Percentiles rank a stretch among this genome's conserved stretches.
phyloP scores from a whole-genome alignment of 2,329 filamentous ascomycete species.

The Penicillium sp. region DNA sequence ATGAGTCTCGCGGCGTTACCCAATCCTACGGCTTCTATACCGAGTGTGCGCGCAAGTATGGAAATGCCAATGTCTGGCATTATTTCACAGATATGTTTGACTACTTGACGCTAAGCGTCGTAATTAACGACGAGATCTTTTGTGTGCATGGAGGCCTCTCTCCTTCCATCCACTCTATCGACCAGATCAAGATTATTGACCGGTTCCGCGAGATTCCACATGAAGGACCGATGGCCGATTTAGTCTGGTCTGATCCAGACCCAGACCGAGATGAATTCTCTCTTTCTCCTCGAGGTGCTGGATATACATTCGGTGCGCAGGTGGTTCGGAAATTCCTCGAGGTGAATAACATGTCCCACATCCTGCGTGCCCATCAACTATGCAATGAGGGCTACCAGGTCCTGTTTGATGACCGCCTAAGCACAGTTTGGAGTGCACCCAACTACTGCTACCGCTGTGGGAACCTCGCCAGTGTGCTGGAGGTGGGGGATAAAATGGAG shows the following conservation, averaged over 20 bases:
- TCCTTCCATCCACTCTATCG: conserved; percentile 91
- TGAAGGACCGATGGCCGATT: conserved; percentile 98
- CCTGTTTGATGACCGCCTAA: conserved; percentile 87
- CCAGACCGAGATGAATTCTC: conserved; percentile 97
- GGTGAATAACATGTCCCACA: conserved; percentile 97
- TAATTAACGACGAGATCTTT: conserved; percentile 98
- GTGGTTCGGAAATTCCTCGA: conserved; percentile 97
- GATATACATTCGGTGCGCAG: conserved; percentile 95
- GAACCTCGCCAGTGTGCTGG: conserved; percentile 93
- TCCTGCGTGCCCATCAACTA: conserved; percentile 93
- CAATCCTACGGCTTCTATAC: conserved; percentile 99
- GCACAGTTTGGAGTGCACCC: conserved; percentile 96
- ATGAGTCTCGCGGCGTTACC: conserved; percentile 94
- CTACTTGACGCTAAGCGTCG: conserved; percentile 90
- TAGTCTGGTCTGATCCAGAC: conserved; percentile 97
- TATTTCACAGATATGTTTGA: conserved; percentile 99
- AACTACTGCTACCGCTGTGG: conserved; percentile 96
- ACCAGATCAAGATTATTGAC: conserved; percentile 99
- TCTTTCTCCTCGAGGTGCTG: conserved; percentile 83
- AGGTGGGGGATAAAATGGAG: conserved; percentile 89
- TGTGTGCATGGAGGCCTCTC: conserved; percentile 93
- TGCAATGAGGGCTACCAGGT: conserved; percentile 98
- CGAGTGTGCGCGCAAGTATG: conserved; percentile 95
- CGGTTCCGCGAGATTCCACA: conserved; percentile 97
- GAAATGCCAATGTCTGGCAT: conserved; percentile 98